A percentile compares a stretch with the other conserved stretches of the same genome.
Evolutionary conservation across 202 grass and related monocot species (phyloP).

Genomic region (Schoenoplectus tabernaemontani): DNA sequence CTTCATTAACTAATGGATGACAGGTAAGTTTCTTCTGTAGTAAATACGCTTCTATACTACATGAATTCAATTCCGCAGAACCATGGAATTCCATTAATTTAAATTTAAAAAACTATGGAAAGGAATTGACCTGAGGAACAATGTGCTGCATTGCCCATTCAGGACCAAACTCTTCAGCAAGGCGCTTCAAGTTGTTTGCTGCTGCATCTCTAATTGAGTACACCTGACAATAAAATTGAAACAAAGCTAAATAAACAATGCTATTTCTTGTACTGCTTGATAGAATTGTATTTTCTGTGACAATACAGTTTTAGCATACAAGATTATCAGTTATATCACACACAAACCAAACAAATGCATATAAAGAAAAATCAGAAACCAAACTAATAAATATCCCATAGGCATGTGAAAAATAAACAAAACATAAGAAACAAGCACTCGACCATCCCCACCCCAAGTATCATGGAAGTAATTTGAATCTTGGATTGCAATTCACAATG

Average conservation of each 20-base stretch:
- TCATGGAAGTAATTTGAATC: neutral
- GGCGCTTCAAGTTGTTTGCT: constrained; percentile 88
- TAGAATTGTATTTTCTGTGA: neutral
- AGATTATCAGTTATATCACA: neutral
- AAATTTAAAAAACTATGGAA: neutral
- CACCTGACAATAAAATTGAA: constrained; percentile 35
- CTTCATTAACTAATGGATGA: neutral
- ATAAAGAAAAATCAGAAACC: neutral
- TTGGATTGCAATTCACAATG: constrained; percentile 5
- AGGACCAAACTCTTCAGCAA: constrained; percentile 92
- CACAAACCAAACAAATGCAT: neutral
- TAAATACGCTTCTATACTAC: neutral
- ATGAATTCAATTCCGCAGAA: neutral
- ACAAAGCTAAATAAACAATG: neutral
- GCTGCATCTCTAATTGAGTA: constrained; percentile 93
- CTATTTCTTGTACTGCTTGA: neutral
- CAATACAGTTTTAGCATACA: neutral
- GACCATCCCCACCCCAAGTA: neutral
- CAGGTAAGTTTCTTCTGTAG: neutral
- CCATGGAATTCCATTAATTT: neutral
- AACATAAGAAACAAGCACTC: neutral
- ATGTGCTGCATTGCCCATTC: constrained; percentile 98
- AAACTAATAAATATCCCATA: no score
- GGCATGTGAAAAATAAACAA: neutral
- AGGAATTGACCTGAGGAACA: constrained; percentile 62